phyloP scores from a whole-genome alignment of 2,329 filamentous ascomycete genomes.

The Xylaria sp. region DNA sequence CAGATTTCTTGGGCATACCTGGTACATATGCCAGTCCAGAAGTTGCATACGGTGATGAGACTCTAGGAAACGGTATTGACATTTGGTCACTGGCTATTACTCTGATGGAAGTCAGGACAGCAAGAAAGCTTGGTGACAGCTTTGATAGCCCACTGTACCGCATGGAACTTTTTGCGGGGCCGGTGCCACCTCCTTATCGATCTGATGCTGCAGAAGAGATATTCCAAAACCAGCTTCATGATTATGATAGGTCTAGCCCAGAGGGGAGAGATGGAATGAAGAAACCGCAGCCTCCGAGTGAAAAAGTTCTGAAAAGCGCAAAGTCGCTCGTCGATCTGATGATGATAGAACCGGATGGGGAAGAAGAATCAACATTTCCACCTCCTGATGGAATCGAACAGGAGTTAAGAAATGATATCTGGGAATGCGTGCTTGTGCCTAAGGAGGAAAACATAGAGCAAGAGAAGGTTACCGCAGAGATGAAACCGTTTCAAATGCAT shows the following conservation, averaged over 20 bases:
- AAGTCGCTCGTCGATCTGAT: not conserved
- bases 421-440: not conserved
- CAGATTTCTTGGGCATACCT: not conserved
- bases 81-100: slow-evolving; percentile 2
- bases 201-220: not conserved
- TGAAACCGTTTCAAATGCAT: not conserved
- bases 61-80: not conserved
- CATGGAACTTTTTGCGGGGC: not conserved
- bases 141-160: not conserved
- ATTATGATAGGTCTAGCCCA: not conserved
- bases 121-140: not conserved
- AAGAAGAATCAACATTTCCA: not conserved
- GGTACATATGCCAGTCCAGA: not conserved
- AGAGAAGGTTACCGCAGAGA: not conserved
- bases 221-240: not conserved
- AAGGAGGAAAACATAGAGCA: not conserved
- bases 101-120: not conserved
- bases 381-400: not conserved
- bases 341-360: not conserved
- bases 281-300: not conserved
- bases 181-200: slow-evolving; percentile 4
- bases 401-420: not conserved
- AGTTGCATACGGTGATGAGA: not conserved
- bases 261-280: too few species aligned
- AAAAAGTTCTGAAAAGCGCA: not conserved